Base-by-base conservation (phyloP, 805 yeast genomes). In the Lipomyces chichibuensis region DNA sequence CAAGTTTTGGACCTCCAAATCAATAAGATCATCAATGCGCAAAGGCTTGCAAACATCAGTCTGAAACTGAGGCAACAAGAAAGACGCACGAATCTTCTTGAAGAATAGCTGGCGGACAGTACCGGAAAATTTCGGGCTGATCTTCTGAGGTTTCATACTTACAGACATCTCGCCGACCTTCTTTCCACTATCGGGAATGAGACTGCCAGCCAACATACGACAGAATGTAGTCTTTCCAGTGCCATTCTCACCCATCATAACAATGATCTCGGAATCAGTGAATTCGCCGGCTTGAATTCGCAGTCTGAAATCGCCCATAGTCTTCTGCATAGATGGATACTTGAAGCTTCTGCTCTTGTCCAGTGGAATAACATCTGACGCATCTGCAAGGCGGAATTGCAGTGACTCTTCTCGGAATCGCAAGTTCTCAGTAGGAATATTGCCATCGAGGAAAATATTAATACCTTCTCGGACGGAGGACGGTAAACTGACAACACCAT, bases 171-270 rank as follows among this genome's bases (percentile, higher is more conserved):
- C 89, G 60, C 98, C 98, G 69, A 91, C 88, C 76, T 87, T 87
- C 68, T 82, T 78, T 65, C 91, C 91, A 73, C 85, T 85, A 80
- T 95, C 99, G 39, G 99, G 94, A 60, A 89, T 84, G 73, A 91
- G 84, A 33, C 92, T 92, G 77, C 98, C 99, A 27, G 99, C 98
- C 75, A 95, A 84, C 75, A 95, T 83, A 79, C 90, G 91, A 86
- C 98, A 94, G 83, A 95, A 88, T 17, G 99, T 95, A 54, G 99
- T 95, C 83, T 95, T 95, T 84, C 99, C 99, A 23, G 99, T 95
- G 83, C 99, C 99, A 80, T 95, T 95, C 82, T 95, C 99, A 78
- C 99, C 99, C 97, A 95, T 94, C 97, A 95, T 91, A 65, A 95
- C 99, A 75, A 95, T 85, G 75, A 95, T 95, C 83, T 95, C 99